Evolutionary conservation across 169 alveolate species (phyloP).

Genomic region (Babesia ovata): DNA sequence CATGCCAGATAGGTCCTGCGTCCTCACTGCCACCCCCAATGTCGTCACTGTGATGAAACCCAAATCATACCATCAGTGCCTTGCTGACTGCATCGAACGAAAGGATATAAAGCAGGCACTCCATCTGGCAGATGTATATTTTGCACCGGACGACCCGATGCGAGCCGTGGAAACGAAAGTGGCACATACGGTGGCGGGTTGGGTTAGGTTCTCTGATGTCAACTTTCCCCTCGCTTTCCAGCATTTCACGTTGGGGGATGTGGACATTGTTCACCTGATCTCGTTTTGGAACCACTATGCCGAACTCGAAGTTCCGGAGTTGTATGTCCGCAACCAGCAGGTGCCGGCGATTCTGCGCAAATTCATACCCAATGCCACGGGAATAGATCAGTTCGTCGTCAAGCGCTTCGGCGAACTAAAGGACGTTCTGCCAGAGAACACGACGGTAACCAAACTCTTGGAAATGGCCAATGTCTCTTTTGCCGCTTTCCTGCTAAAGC

Average conservation of each 20-base stretch:
- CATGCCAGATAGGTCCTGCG: constrained; percentile 34
- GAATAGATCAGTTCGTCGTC: constrained; percentile 41
- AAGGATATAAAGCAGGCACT: constrained; percentile 53
- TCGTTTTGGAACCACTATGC: constrained; percentile 56
- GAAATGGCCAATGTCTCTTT: constrained; percentile 62
- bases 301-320: constrained; percentile 34
- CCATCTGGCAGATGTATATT: constrained; percentile 54
- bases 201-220: constrained; percentile 52
- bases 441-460: constrained; percentile 11
- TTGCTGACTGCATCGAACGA: constrained; percentile 27
- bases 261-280: constrained; percentile 51
- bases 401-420: neutral
- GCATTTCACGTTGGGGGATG: constrained; percentile 63
- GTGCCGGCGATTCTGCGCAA: constrained; percentile 38
- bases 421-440: constrained; percentile 1
- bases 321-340: constrained; percentile 30
- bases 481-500: constrained; percentile 39
- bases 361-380: constrained; percentile 36
- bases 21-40: constrained; percentile 52
- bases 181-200: constrained; percentile 66
- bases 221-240: constrained; percentile 65
- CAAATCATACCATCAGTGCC: constrained; percentile 29
- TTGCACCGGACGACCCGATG: constrained; percentile 37
- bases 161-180: constrained; percentile 25
- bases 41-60: constrained; percentile 43